Conservation (phyloP, 768 basidiomycete species). For the Gloeostereum incarnatum region DNA sequence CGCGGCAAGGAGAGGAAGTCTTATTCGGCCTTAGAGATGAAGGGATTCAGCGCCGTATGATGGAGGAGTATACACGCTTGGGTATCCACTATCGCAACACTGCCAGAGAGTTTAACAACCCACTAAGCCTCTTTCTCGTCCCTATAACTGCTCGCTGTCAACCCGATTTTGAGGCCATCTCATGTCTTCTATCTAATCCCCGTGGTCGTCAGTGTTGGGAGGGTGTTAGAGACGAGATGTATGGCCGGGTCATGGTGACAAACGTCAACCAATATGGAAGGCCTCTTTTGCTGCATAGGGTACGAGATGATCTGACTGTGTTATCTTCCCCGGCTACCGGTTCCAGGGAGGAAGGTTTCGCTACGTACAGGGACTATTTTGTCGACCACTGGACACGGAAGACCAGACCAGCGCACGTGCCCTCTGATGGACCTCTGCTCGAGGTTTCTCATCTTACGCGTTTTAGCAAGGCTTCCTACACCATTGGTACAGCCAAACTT, state of each 20-base stretch:
- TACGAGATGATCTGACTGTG: constrained; percentile 61
- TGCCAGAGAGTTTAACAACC: constrained; percentile 38
- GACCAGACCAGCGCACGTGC: constrained; percentile 28
- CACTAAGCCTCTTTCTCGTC: constrained; percentile 55
- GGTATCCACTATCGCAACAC: constrained; percentile 59
- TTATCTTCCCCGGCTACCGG: constrained; percentile 44
- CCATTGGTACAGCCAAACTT: constrained; percentile 11
- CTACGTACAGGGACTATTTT: constrained; percentile 57
- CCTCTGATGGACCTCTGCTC: constrained; percentile 51
- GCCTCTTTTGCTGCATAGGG: constrained; percentile 41
- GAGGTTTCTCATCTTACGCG: constrained; percentile 40
- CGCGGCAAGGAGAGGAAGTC: constrained; percentile 22
- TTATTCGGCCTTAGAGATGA: constrained; percentile 36
- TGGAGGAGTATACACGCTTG: constrained; percentile 58
- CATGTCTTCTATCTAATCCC: constrained; percentile 36
- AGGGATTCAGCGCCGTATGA: constrained; percentile 32
- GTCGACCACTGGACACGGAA: constrained; percentile 44
- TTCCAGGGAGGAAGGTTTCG: constrained; percentile 33
- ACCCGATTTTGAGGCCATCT: constrained; percentile 53
- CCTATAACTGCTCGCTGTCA: constrained; percentile 42
- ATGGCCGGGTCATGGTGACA: constrained; percentile 41
- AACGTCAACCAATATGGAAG: constrained; percentile 48
- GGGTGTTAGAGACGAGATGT: constrained; percentile 36
- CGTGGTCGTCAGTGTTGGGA: constrained; percentile 49
- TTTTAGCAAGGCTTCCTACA: constrained; percentile 27